Base-by-base conservation (phyloP, 2,329 filamentous ascomycete genomes). In the Colletotrichum zoysiae region DNA sequence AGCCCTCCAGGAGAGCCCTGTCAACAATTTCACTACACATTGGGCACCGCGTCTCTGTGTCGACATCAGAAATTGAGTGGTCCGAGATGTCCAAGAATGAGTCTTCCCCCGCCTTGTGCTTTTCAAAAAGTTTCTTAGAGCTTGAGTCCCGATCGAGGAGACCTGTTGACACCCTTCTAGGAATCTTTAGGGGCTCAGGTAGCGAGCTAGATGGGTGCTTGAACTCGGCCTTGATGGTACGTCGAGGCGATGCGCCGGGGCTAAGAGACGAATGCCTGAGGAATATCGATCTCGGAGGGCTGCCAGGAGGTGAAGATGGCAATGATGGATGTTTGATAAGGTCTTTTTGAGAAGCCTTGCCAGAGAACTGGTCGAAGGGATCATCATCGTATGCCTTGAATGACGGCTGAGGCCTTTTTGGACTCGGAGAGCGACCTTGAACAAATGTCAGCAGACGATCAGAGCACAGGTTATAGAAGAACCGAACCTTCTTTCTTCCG, bases 21-120 rank as follows among this genome's bases (percentile, higher is more conserved):
- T 90, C 86, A 7, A 95, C 89, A 3, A 83, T 76, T 55, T 87
- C 83, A 18, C 88, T 86, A 78, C 93, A 95, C 82, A 93, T 88
- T 1, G 92, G 91, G 77, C 93, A 95, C 3, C 30, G 59, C 42
- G 70, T 30, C 35, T 71, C 40, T 12, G 35, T 42, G 20, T 73
- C 69, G 20, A 58, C 61, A 26, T 67, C 63, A 16, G 60, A 68
- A 20, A 40, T 57, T n/a, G 30, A 58, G 11, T 74, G 14, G 12
- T 74, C 74, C 14, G 72, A 71, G 55, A 58, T 48, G 42, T 53
- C 38, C 46, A 42, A 51, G n/a, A 65, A 65, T 6, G 65, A 55
- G 46, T 74, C 50, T 20, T 65, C 59, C 26, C 40, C 55, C 40
- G 40, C 57, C 42, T 16, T 26, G n/a, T 48, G 46, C 38, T 46